Evolutionary conservation across 768 basidiomycete genomes (phyloP), one percentile per base, ranked within the genome.

Genomic region (Heimioporus sp.): DNA sequence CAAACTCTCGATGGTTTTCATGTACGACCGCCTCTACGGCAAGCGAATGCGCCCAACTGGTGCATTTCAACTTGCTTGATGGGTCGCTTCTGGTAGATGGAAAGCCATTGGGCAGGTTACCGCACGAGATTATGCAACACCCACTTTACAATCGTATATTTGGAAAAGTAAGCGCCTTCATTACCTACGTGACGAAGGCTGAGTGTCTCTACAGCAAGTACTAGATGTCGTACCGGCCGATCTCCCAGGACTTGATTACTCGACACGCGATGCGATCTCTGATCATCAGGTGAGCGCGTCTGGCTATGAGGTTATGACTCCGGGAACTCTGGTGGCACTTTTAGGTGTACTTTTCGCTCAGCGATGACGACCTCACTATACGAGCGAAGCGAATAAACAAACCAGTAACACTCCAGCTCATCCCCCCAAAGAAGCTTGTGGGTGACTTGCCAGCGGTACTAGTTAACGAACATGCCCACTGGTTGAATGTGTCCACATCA

Each of bases 1-100:
- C 58, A 11, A 59, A 57, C 37, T 54, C 62, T 11, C 52, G 54
- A 17, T 69, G 67, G 67, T 11, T 70, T 3, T 48, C 52, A 11
- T 57, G 61, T 19, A 34, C 5, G 8, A 69, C 69, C 3, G 48
- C 56, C 1, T 1, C 19, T 2, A 49, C 55, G 0, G 10, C 9
- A 9, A 13, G 12, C 5, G 55, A 59, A n/a, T 28, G 20, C 10
- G 58, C 68, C 5, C 68, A 68, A 21, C 28, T 9, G 10, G 59
- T 70, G 4, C 49, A 62, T 13, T 40, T 59, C 9, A 60, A 70
- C 31, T 5, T 66, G 12, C 43, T 68, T 0, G 57, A 63, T 19
- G 69, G 69, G 1, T 51, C 56, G 1, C 56, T 70, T 15, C 45
- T 71, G 36, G 60, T 70, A 5, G 51, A 68, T 11, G 70, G 64